phyloP scores from a whole-genome alignment of 805 yeast species.

The Cyberlindnera sargentensis region DNA sequence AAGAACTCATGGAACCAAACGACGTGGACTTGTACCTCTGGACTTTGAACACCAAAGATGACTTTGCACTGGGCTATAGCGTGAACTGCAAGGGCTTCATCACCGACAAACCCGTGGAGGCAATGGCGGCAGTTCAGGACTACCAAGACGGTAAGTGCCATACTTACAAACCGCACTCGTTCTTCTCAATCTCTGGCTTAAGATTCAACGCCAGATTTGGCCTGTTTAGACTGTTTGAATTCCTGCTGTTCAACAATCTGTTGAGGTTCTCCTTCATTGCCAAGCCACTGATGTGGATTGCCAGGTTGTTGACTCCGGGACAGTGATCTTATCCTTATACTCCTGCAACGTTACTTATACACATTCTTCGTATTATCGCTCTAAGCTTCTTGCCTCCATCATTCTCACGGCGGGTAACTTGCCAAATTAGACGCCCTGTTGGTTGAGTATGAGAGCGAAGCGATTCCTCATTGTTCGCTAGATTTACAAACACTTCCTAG shows the following conservation, averaged over 20 bases:
- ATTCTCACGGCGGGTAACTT: no score
- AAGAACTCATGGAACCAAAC: conserved; percentile 24
- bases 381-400: no score
- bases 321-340: no score
- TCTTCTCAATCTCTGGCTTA: conserved; percentile 6
- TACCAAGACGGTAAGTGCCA: conserved; percentile 3
- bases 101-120: conserved; percentile 32
- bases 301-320: background rate
- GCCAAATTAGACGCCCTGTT: no score
- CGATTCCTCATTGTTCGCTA: no score
- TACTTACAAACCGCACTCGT: conserved; percentile 2
- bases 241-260: conserved; percentile 8
- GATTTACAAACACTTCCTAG: no score
- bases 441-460: no score
- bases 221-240: conserved; percentile 19
- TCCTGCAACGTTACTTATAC: no score
- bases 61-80: conserved; percentile 30
- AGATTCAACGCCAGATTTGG: conserved; percentile 2
- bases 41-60: conserved; percentile 40
- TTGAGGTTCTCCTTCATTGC: conserved; percentile 5
- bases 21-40: conserved; percentile 38
- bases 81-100: conserved; percentile 33
- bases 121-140: conserved; percentile 8
- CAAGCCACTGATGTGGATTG: conserved; percentile 1
- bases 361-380: no score